Conservation (phyloP, 176 grass and related monocot species). For the Areca catechu region DNA sequence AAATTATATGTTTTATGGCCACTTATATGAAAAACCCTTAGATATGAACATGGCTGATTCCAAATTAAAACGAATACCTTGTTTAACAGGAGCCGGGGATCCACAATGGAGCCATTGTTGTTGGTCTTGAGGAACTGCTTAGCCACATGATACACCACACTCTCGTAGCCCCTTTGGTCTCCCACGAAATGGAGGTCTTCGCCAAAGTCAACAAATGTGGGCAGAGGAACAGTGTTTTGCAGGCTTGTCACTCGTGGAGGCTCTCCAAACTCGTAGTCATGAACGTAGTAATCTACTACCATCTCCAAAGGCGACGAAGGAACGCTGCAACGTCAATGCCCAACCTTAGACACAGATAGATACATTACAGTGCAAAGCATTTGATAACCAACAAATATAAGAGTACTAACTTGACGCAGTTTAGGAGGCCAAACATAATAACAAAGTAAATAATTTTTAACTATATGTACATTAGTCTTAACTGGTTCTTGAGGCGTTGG, state of each 20-base stretch:
- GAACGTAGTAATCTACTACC: conserved; percentile 48
- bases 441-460: no score
- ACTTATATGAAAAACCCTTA: no score
- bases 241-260: conserved; percentile 49
- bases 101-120: conserved; percentile 26
- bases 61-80: conserved; percentile 21
- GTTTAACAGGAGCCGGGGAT: conserved; percentile 28
- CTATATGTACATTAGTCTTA: neutral
- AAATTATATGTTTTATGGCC: no score
- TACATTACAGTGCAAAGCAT: no score
- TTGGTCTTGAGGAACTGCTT: conserved; percentile 29
- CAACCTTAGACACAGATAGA: no score
- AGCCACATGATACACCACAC: conserved; percentile 36
- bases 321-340: conserved; percentile 4
- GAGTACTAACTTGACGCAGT: no score
- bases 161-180: conserved; percentile 45
- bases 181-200: conserved; percentile 47
- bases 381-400: no score
- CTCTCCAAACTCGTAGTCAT: conserved; percentile 58
- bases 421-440: no score
- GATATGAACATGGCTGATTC: no score
- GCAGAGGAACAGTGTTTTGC: conserved; percentile 39
- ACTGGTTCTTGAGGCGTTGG: conserved; percentile 48
- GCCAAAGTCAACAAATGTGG: conserved; percentile 34
- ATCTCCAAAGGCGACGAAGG: conserved; percentile 42